Conservation (phyloP, 1,284 basidiomycete species). For the Chiua sp. region DNA sequence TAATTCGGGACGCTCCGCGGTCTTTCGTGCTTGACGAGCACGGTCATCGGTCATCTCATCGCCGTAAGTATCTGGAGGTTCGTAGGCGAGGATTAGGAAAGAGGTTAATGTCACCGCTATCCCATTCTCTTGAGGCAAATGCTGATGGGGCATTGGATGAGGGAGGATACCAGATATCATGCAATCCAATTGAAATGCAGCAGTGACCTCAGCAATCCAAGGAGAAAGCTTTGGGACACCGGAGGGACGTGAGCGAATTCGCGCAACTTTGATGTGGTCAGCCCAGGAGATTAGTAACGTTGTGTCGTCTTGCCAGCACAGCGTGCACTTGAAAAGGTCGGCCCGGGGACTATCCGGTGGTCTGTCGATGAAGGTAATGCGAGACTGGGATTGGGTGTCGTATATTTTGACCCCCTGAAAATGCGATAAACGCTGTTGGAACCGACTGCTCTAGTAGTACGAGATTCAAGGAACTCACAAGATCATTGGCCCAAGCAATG, state of each 20-base stretch:
- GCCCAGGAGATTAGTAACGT: conserved; percentile 96
- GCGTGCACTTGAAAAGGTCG: conserved; percentile 91
- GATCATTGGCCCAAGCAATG: conserved; percentile 97
- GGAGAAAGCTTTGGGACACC: conserved; percentile 49
- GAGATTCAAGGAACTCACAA: conserved; percentile 51
- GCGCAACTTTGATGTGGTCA: conserved; percentile 91
- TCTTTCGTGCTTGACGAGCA: conserved; percentile 76
- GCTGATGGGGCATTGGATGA: conserved; percentile 56
- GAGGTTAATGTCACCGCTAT: conserved; percentile 55
- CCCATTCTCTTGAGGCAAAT: conserved; percentile 22
- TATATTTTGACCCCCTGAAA: conserved; percentile 92
- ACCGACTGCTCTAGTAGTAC: not conserved
- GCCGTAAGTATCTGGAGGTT: conserved; percentile 65
- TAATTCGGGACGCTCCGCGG: conserved; percentile 90
- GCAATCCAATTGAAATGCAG: conserved; percentile 93
- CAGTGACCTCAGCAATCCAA: conserved; percentile 84
- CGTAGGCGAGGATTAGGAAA: conserved; percentile 88
- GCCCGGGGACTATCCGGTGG: conserved; percentile 84
- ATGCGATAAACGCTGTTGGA: not conserved
- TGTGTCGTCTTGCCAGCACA: conserved; percentile 91
- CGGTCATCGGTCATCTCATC: conserved; percentile 78
- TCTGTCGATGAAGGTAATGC: conserved; percentile 90
- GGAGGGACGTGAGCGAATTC: conserved; percentile 68
- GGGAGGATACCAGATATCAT: conserved; percentile 94
- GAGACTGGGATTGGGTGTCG: conserved; percentile 79